Base-by-base conservation (phyloP, 148 eudicot species). In the Polygonum aviculare region DNA sequence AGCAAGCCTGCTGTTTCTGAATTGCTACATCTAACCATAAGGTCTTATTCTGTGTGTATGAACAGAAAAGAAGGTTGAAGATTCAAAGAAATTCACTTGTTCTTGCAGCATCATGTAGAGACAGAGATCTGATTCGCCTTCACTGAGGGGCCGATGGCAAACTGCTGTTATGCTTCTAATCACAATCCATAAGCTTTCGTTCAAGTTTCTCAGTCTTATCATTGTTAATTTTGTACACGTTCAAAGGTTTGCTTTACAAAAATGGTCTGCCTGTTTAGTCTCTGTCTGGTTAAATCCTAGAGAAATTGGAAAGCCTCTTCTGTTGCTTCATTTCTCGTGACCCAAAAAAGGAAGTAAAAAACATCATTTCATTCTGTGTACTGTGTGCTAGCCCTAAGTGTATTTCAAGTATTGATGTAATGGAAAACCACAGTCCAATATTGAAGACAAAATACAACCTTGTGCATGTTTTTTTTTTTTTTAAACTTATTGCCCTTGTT, bases 1-100 rank as follows among this genome's bases (percentile, higher is more conserved):
- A 26, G 31, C 31, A 26, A 26, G 31, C 31, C 31, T 26, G 31
- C 55, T 50, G 48, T 45, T 45, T 45, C 48, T 45, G 48, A 45
- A 59, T 12, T 36, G 18, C 70, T 33, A 31, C 22, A n/a, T n/a
- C 72, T 67, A 36, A 67, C 72, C 5, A 67, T 33, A 38, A 38
- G 6, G 50, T 59, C 9, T 5, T 77, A 14, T 10, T 47, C 38
- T 83, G 26, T 76, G 6, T 44, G 3, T 36, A 6, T 69, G 49
- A 75, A 83, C 95, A 94, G 98, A 90, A 73, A 94, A 94, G 90
- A 94, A 94, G 88, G 82, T 91, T 77, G 97, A 91, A 47, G 88
- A 87, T 79, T 88, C 97, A 35, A 87, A 82, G 86, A 86, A 91
- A 81, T 83, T 73, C 73, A 70, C 83, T 47, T 94, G 97, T 83